Evolutionary conservation across 495 filamentous ascomycete genomes (phyloP).

Genomic region (Melanomma pulvis-pyrius): DNA sequence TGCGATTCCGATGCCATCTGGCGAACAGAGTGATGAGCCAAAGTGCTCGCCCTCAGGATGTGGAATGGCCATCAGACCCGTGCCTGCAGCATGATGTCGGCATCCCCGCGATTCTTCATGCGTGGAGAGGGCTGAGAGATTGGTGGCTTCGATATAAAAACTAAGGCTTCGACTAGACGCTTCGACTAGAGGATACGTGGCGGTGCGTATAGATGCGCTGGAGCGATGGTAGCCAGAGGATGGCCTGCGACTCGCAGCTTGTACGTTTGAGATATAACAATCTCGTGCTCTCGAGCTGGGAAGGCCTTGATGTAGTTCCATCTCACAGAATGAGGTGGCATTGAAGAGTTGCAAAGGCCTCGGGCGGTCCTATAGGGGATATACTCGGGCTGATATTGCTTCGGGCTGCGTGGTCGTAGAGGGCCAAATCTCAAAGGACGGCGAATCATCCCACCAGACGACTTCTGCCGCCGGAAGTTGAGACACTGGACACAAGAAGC

Average conservation of each 20-base stretch:
- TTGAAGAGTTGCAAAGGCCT: background rate
- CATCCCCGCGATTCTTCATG: background rate
- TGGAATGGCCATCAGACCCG: background rate
- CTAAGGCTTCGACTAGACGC: background rate
- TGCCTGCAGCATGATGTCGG: background rate
- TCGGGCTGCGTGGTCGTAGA: slow-evolving; percentile 2
- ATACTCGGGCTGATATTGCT: slow-evolving; percentile 14
- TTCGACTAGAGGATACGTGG: slow-evolving; percentile 7
- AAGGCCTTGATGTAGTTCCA: background rate
- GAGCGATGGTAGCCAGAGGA: slow-evolving; percentile 7
- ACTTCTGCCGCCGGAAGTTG: slow-evolving; percentile 16
- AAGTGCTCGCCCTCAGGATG: background rate
- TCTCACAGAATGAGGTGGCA: slow-evolving; percentile 3
- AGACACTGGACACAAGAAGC: background rate
- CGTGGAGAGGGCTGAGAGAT: background rate
- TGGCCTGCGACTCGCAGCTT: slow-evolving; percentile 1
- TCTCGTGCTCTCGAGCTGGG: background rate
- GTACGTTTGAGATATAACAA: slow-evolving; percentile 2
- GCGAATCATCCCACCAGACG: background rate
- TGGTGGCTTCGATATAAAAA: background rate
- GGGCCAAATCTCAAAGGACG: slow-evolving; percentile 3
- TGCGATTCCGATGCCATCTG: background rate
- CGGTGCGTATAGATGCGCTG: slow-evolving; percentile 13
- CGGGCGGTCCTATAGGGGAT: background rate
- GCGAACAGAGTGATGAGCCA: background rate